Percentiles rank a stretch among this genome's conserved stretches.
phyloP scores from a whole-genome alignment of 805 yeast species.

The Yamadazyma ubonensis region DNA sequence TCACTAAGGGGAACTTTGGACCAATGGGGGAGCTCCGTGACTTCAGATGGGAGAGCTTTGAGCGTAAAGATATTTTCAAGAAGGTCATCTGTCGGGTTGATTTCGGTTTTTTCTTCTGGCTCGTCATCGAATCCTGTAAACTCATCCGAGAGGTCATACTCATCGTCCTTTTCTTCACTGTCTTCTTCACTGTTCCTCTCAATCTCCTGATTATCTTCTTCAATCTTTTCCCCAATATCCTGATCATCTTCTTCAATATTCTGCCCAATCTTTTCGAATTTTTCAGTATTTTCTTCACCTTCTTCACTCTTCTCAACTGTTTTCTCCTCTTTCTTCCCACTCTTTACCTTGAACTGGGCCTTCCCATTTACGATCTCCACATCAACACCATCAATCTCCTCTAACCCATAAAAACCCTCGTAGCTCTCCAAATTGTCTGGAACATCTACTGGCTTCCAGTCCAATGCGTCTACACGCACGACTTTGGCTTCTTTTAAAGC shows the following conservation, averaged over 20 bases:
- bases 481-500: constrained; percentile 31
- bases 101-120: constrained; percentile 19
- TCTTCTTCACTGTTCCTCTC: no score
- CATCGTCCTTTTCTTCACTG: constrained; percentile 17
- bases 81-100: constrained; percentile 8
- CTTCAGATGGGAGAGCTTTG: constrained; percentile 31
- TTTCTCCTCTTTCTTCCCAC: constrained; percentile 28
- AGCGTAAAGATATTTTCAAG: constrained; percentile 15
- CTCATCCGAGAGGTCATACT: constrained; percentile 19
- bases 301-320: constrained; percentile 17
- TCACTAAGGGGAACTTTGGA: constrained; percentile 49
- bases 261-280: constrained; percentile 17
- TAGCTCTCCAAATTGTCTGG: constrained; percentile 84
- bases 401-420: constrained; percentile 89
- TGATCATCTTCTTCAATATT: no score
- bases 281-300: constrained; percentile 21
- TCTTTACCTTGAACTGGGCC: constrained; percentile 50
- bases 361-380: constrained; percentile 71
- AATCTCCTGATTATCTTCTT: no score
- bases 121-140: constrained; percentile 19
- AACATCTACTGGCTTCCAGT: constrained; percentile 81
- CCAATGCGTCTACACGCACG: constrained; percentile 50
- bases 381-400: constrained; percentile 91
- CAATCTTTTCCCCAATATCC: no score
- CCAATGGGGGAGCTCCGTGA: constrained; percentile 64